Conservation (phyloP, 2,329 filamentous ascomycete genomes). For the Zasmidium citrigriseum region DNA sequence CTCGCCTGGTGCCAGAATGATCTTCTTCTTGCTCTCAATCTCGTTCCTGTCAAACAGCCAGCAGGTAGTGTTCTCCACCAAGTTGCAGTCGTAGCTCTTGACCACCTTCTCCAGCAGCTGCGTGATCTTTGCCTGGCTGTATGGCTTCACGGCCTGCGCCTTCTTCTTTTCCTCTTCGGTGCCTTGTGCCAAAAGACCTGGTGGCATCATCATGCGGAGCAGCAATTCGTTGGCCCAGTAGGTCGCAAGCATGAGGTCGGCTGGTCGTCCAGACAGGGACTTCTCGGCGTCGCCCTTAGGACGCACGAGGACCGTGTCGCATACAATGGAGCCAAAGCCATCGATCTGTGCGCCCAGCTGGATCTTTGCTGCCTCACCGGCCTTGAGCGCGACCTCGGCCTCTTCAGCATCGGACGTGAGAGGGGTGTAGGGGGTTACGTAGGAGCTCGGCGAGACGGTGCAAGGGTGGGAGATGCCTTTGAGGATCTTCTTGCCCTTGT, state of each 20-base stretch:
- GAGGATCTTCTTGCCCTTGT: conserved; percentile 93
- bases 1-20: conserved; percentile 84
- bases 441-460: conserved; percentile 89
- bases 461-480: conserved; percentile 96
- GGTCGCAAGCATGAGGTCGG: conserved; percentile 86
- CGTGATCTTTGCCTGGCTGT: conserved; percentile 84
- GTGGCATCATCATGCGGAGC: conserved; percentile 84
- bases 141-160: conserved; percentile 74
- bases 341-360: conserved; percentile 99
- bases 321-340: conserved; percentile 94
- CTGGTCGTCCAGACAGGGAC: conserved; percentile 69
- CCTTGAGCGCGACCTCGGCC: conserved; percentile 75
- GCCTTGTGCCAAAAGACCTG: conserved; percentile 78
- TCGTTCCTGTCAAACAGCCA: conserved; percentile 97
- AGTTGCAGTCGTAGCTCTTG: conserved; percentile 84
- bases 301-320: conserved; percentile 81
- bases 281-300: conserved; percentile 51
- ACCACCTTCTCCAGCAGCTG: conserved; percentile 86
- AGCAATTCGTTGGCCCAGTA: conserved; percentile 96
- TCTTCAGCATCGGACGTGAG: conserved; percentile 84
- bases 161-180: conserved; percentile 96
- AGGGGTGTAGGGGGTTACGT: conserved; percentile 95
- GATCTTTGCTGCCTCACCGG: conserved; percentile 90
- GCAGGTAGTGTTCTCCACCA: conserved; percentile 97
- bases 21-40: conserved; percentile 98